phyloP scores from a whole-genome alignment of 1,139 yeast genomes.

The Yamadazyma blattariae region DNA sequence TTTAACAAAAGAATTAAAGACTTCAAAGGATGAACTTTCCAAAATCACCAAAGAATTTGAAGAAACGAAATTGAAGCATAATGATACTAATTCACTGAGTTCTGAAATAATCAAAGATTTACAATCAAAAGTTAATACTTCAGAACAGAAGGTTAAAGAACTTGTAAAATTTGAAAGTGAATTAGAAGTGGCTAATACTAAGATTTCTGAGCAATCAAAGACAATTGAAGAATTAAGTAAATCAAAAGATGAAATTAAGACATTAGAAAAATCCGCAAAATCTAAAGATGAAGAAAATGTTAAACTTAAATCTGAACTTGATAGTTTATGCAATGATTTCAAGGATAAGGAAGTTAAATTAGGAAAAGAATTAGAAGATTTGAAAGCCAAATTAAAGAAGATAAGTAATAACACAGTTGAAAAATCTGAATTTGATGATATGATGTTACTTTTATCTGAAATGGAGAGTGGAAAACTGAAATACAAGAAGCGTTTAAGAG shows the following conservation, averaged over 20 bases:
- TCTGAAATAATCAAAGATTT: slow-evolving; percentile 1
- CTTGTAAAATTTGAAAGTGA: neutral
- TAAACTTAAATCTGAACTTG: neutral
- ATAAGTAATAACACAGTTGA: slow-evolving; percentile 35
- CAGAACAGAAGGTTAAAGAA: neutral
- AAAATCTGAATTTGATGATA: slow-evolving; percentile 67
- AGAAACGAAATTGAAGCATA: neutral
- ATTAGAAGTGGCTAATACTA: neutral
- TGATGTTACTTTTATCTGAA: slow-evolving; percentile 71
- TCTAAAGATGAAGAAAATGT: slow-evolving; percentile 2
- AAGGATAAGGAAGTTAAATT: neutral
- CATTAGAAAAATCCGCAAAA: neutral
- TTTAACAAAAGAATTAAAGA: slow-evolving; percentile 6
- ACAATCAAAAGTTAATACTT: slow-evolving; percentile 1
- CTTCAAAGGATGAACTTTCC: slow-evolving; percentile 1
- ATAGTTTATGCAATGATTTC: neutral
- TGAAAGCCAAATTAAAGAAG: slow-evolving; percentile 4
- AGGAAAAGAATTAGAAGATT: slow-evolving; percentile 5
- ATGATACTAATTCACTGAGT: neutral
- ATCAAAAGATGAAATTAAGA: slow-evolving; percentile 3
- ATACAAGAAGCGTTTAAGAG: slow-evolving; percentile 53
- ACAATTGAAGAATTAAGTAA: slow-evolving; percentile 1
- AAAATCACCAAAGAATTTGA: neutral
- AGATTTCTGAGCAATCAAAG: neutral
- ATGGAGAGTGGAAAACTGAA: slow-evolving; percentile 64